phyloP scores from a whole-genome alignment of 2,329 filamentous ascomycete genomes.

The Sporothrix humicola region DNA sequence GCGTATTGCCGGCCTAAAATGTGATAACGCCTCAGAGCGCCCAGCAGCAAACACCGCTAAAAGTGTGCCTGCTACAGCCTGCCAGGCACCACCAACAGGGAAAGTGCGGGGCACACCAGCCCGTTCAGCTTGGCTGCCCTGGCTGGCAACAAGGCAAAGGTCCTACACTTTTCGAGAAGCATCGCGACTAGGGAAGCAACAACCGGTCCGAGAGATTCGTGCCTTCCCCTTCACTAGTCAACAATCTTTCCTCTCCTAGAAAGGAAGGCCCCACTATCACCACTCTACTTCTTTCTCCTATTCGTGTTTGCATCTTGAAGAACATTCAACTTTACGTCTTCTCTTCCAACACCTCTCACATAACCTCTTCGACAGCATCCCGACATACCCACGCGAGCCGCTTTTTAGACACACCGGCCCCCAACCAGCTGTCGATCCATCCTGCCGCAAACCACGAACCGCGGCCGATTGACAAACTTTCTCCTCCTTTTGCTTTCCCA shows the following conservation, averaged over 20 bases:
- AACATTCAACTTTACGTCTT: neutral
- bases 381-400: neutral
- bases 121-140: slow-evolving; percentile 11
- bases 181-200: slow-evolving; percentile 26
- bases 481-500: too few species aligned
- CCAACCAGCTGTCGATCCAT: neutral
- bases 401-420: neutral
- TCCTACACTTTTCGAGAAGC: slow-evolving; percentile 7
- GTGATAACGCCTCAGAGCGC: neutral
- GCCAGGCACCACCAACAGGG: neutral
- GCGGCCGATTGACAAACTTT: neutral
- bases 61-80: slow-evolving; percentile 3
- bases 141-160: neutral
- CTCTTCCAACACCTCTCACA: too few species aligned
- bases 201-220: neutral
- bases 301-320: neutral
- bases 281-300: neutral
- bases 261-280: slow-evolving; percentile 13
- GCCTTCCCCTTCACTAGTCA: slow-evolving; percentile 2
- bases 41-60: neutral
- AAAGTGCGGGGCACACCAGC: slow-evolving; percentile 19
- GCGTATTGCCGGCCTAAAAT: slow-evolving; percentile 12
- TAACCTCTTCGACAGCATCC: neutral
- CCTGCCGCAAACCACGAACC: neutral
- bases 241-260: neutral